Evolutionary conservation across 2,329 filamentous ascomycete genomes (phyloP), one percentile per base, ranked within the genome.

Genomic region (Scolecobasidium constrictum): DNA sequence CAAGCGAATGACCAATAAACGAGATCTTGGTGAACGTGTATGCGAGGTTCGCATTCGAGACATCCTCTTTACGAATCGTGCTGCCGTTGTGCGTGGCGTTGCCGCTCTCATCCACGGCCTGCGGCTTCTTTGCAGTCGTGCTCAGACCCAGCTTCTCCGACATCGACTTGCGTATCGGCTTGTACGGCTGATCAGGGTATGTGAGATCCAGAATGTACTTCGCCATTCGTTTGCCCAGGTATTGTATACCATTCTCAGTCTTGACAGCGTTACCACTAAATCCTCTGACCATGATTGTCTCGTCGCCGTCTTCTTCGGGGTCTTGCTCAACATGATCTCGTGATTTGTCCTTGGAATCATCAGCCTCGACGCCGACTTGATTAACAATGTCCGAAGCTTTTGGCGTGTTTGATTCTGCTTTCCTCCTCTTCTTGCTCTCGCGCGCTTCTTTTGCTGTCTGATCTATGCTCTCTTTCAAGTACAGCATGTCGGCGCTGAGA

Each of bases 401-500:
- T 56, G 56, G 66, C 61, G 54, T 73, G 66, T 51, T 63, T 37
- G 67, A 45, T 18, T 49, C 69, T 51, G 33, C 44, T 40, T 38
- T 26, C 46, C 35, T 42, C 19, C 71, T 75, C 39, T 67, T 71
- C 28, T 79, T 77, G 59, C 85, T 81, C 39, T 77, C 66, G 52
- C 81, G 80, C 20, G 85, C 82, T 56, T 90, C 78, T 52, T 70
- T 81, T 3, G 81, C 82, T 3, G 85, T 80, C 20, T 79, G 78
- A 64, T 98, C 92, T 48, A 98, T 96, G 61, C 86, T 94, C 63
- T 98, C 92, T 57, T 98, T 98, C 59, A 98, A 66, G 57, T 85
- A 98, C 16, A 98, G 69, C 92, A 98, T 94, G 59, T 98, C 92
- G 17, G 87, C 84, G 4, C 92, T 86, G 11, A 95, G 71, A 59